Conservation (phyloP, 1,139 yeast genomes). For the Blastobotrys proliferans region DNA sequence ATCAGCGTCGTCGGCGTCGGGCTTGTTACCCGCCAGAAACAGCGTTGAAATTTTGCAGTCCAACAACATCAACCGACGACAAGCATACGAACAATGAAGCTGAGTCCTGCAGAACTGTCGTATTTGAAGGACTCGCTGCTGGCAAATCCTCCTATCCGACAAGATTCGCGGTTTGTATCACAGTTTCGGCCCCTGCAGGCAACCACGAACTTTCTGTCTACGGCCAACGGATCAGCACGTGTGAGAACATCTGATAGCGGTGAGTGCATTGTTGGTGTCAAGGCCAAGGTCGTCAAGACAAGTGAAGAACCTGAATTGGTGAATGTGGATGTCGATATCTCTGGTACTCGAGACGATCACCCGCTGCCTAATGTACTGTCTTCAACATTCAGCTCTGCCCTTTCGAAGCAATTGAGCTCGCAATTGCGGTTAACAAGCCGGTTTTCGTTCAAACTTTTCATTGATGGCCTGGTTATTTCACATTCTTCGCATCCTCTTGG, state of each 20-base stretch:
- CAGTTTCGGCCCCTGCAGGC: slow-evolving; percentile 89
- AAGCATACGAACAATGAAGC: slow-evolving; percentile 32
- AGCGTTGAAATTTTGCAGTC: too few species aligned
- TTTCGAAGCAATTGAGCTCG: slow-evolving; percentile 25
- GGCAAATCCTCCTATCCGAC: slow-evolving; percentile 62
- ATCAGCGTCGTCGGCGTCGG: too few species aligned
- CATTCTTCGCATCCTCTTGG: slow-evolving; percentile 69
- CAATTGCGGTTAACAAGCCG: slow-evolving; percentile 61
- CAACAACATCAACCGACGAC: too few species aligned
- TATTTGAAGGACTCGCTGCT: slow-evolving; percentile 71
- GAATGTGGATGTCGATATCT: slow-evolving; percentile 69
- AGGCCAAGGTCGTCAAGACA: slow-evolving; percentile 71
- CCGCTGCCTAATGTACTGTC: slow-evolving; percentile 40
- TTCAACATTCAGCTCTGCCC: slow-evolving; percentile 36
- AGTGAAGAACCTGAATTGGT: slow-evolving; percentile 46
- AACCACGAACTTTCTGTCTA: slow-evolving; percentile 71
- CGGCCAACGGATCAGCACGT: slow-evolving; percentile 89
- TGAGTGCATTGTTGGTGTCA: slow-evolving; percentile 87
- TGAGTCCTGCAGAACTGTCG: slow-evolving; percentile 84
- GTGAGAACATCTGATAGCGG: slow-evolving; percentile 82
- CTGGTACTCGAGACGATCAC: slow-evolving; percentile 36
- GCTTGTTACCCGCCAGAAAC: too few species aligned
- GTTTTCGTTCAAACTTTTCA: slow-evolving; percentile 68
- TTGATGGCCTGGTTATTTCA: slow-evolving; percentile 77
- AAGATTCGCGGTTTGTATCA: slow-evolving; percentile 69